Conservation (phyloP, 352 stramenopile genomes). For the Globisporangium paroecandrum region DNA sequence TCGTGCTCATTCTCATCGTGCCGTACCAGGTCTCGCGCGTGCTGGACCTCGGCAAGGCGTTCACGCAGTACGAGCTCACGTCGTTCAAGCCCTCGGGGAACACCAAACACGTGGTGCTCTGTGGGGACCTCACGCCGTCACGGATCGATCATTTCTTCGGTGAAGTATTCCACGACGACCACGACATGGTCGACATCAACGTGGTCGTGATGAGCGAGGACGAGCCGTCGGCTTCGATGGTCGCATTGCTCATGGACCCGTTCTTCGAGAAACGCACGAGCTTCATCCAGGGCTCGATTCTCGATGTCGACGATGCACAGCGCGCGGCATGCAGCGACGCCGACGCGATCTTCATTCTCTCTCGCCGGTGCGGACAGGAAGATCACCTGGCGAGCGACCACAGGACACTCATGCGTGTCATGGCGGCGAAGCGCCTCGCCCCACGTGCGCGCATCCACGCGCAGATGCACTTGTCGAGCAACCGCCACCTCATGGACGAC, state of each 20-base stretch:
- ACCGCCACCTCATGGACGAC: slow-evolving; percentile 71
- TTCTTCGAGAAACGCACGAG: slow-evolving; percentile 84
- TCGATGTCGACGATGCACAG: slow-evolving; percentile 77
- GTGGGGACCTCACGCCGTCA: slow-evolving; percentile 73
- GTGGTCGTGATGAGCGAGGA: slow-evolving; percentile 79
- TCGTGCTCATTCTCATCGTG: slow-evolving; percentile 82
- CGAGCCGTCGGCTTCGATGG: slow-evolving; percentile 66
- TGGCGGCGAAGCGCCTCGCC: slow-evolving; percentile 66
- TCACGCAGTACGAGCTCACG: slow-evolving; percentile 71
- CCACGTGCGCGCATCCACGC: slow-evolving; percentile 55
- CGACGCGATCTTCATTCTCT: slow-evolving; percentile 79
- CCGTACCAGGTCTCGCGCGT: slow-evolving; percentile 84
- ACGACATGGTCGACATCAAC: slow-evolving; percentile 77
- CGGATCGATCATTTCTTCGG: slow-evolving; percentile 85
- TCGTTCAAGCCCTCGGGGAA: slow-evolving; percentile 62
- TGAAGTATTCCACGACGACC: slow-evolving; percentile 86
- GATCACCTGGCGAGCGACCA: slow-evolving; percentile 72
- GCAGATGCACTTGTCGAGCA: slow-evolving; percentile 75
- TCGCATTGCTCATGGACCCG: slow-evolving; percentile 74
- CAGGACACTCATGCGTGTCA: slow-evolving; percentile 75
- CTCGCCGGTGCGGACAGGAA: slow-evolving; percentile 58
- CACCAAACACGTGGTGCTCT: slow-evolving; percentile 77
- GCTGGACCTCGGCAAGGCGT: slow-evolving; percentile 71
- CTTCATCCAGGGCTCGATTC: slow-evolving; percentile 77
- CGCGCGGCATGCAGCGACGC: slow-evolving; percentile 59